Conservation (phyloP, 2,329 filamentous ascomycete genomes). For the Botryosphaeria dothidea region DNA sequence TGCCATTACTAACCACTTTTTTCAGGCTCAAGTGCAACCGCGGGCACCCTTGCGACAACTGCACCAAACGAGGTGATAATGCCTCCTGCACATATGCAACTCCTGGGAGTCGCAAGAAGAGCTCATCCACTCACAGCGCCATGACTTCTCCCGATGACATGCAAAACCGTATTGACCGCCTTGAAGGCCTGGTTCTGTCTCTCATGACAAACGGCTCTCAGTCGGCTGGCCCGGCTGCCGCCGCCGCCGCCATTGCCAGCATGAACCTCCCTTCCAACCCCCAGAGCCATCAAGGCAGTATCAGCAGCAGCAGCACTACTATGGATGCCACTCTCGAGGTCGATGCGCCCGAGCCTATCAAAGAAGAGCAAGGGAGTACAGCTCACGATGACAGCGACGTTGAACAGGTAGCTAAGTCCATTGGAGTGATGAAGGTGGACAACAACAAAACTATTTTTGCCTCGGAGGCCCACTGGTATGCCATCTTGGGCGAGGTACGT, state of each 20-base stretch:
- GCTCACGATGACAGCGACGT: conserved; percentile 62
- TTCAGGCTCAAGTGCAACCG: conserved; percentile 86
- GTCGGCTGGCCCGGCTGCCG: conserved; percentile 59
- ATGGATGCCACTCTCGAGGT: conserved; percentile 51
- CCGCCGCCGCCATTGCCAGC: conserved; percentile 58
- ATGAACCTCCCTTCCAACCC: conserved; percentile 29
- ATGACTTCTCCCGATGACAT: conserved; percentile 82
- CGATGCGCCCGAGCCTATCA: conserved; percentile 58
- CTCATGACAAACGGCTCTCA: conserved; percentile 87
- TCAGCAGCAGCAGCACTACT: conserved; percentile 37
- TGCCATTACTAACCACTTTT: conserved; percentile 18
- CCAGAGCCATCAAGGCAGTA: conserved; percentile 32
- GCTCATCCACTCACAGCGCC: conserved; percentile 52
- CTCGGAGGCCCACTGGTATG: conserved; percentile 55
- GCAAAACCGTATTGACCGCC: conserved; percentile 95
- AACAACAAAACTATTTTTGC: conserved; percentile 51
- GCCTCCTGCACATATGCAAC: conserved; percentile 81
- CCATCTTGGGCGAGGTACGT: conserved; percentile 52
- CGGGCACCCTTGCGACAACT: conserved; percentile 89
- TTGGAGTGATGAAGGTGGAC: conserved; percentile 56
- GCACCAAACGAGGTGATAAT: conserved; percentile 81
- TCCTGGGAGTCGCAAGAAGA: conserved; percentile 71
- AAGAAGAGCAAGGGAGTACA: conserved; percentile 50
- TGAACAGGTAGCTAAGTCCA: conserved; percentile 51
- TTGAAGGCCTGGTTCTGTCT: conserved; percentile 88